Evolutionary conservation across 768 basidiomycete species (phyloP), one percentile per base, ranked within the genome.

Genomic region (Termitomyces sp.): DNA sequence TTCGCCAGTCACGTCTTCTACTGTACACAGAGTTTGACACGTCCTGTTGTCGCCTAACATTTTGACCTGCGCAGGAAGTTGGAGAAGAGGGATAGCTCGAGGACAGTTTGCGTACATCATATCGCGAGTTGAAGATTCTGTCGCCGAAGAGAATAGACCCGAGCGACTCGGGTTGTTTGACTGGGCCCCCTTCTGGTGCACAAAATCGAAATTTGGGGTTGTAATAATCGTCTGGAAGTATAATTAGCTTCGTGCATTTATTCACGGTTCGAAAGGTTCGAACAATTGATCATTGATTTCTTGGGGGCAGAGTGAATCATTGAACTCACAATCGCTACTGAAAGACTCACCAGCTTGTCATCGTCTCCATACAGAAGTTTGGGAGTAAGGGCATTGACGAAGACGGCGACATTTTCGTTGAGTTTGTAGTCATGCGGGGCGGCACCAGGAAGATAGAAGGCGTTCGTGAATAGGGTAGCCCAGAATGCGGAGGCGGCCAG

Each of bases 121-220:
- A 98, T 2, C 87, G 90, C 3, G 92, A 92, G 65, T 87, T 85
- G 70, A 94, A 91, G 63, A 98, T 93, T 60, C 96, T 80, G 75
- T 98, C 96, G 15, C 96, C 96, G 62, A 97, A 97, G n/a, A 98
- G 75, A 64, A 98, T 94, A 17, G 91, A 91, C 6, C 96, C 96
- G 28, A 98, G 74, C 1, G 86, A 88, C 70, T 95, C 94, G 3
- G 92, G 88, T 66, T 86, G 85, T 63, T 82, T 82, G 66, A 82
- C 70, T 21, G 85, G 79, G 10, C 92, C 94, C 19, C 75, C 86
- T 42, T 78, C 72, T 26, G 96, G 96, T 56, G 82, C 66, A 66
- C 96, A 98, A 70, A 98, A 97, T 59, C 84, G 85, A 60, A 98
- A 89, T 53, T 78, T 77, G 2, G 87, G 82, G 65, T 94, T 83